phyloP scores from a whole-genome alignment of 768 basidiomycete genomes.

The Calocera cornea region DNA sequence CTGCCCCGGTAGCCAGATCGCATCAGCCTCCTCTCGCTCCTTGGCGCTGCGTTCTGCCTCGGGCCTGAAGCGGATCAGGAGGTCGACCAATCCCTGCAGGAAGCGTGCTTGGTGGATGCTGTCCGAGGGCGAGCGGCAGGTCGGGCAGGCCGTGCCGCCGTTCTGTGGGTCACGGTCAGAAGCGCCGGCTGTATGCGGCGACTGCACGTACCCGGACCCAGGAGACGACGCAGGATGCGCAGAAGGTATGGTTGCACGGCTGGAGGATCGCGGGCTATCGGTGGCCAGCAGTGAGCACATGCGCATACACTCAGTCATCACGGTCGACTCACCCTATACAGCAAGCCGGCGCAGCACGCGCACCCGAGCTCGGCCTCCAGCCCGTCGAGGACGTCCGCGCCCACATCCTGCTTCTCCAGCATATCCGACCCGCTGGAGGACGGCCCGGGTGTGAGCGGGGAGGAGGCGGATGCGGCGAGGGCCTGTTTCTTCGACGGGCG shows the following conservation, averaged over 20 bases:
- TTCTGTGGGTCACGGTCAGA: neutral
- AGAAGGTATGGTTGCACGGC: neutral
- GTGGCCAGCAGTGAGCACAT: neutral
- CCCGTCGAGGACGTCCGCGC: neutral
- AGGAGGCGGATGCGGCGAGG: neutral
- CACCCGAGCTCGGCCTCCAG: neutral
- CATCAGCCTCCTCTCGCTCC: neutral
- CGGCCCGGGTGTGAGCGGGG: neutral
- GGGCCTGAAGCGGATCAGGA: neutral
- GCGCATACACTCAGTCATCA: neutral
- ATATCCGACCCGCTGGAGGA: neutral
- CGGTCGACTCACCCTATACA: neutral
- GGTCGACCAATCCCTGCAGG: neutral
- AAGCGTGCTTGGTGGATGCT: neutral
- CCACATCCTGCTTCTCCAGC: neutral
- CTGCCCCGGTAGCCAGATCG: neutral
- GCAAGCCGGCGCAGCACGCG: neutral
- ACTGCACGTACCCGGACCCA: neutral
- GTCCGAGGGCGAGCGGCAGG: neutral
- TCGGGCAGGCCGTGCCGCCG: neutral
- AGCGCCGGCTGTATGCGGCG: neutral
- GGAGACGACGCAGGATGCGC: neutral
- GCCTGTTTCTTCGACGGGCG: neutral
- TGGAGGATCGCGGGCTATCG: neutral
- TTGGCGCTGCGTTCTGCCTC: neutral